These are phyloP conservation scores for Elongisporangium anandrum DNA, from an alignment of 352 stramenopile genomes.

Conservation along the genomic window DNA sequence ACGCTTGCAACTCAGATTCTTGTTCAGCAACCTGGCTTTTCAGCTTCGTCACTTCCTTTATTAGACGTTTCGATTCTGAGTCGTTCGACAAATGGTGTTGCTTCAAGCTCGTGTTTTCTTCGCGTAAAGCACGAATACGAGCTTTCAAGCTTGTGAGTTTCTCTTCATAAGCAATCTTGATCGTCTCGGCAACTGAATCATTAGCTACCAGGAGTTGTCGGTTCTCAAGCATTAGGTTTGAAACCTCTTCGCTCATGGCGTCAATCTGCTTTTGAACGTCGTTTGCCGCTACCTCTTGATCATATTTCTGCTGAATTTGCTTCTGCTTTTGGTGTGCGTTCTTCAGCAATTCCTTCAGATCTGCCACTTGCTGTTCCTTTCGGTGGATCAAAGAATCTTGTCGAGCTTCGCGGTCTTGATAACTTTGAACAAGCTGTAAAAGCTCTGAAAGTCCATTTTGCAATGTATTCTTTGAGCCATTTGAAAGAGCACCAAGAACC, in stretches of 20 bases:
- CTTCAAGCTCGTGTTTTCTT: constrained; percentile 51
- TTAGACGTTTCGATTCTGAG: constrained; percentile 34
- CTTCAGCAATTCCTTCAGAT: constrained; percentile 26
- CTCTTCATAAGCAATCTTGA: constrained; percentile 18
- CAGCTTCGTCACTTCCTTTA: constrained; percentile 49
- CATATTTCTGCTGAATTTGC: constrained; percentile 8
- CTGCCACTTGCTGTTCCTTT: constrained; percentile 41
- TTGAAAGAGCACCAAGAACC: constrained; percentile 6
- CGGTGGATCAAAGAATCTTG: constrained; percentile 34
- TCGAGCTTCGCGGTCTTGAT: constrained; percentile 35
- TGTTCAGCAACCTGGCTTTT: constrained; percentile 42
- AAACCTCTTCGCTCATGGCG: constrained; percentile 29
- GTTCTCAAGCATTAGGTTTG: constrained; percentile 54
- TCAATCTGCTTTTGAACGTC: constrained; percentile 26
- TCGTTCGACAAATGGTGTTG: constrained; percentile 29
- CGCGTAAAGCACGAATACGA: constrained; percentile 39
- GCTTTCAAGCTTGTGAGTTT: constrained; percentile 43
- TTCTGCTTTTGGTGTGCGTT: constrained; percentile 9
- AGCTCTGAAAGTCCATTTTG: constrained; percentile 25
- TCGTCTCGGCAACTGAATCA: constrained; percentile 10
- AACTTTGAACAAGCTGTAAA: constrained; percentile 31
- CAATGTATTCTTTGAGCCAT: constrained; percentile 15
- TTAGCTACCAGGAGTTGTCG: constrained; percentile 16
- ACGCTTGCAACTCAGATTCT: constrained; percentile 35
- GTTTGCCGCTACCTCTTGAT: neutral